phyloP scores from a whole-genome alignment of 1,284 basidiomycete genomes.

The Jaminaea rosea region DNA sequence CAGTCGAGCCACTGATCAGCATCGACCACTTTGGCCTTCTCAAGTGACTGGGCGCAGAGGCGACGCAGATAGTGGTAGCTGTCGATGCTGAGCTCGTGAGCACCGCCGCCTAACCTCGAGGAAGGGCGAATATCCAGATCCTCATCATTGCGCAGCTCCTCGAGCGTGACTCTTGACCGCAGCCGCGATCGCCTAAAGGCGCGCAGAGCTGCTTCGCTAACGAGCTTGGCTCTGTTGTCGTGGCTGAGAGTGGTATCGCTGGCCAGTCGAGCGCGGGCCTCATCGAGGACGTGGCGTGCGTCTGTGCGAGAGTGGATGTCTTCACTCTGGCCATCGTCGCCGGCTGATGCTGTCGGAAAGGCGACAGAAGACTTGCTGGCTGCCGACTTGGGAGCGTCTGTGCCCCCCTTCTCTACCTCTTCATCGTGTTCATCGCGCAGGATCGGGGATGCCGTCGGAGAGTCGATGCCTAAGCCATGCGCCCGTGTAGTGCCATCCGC shows the following conservation, averaged over 20 bases:
- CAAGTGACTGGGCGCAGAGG: conserved; percentile 38
- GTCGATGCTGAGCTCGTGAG: conserved; percentile 7
- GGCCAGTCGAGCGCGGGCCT: not conserved
- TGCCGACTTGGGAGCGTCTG: too few species aligned
- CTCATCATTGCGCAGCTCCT: not conserved
- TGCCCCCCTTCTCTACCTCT: too few species aligned
- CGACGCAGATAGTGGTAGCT: conserved; percentile 24
- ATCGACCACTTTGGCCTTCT: conserved; percentile 18
- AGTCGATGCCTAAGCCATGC: too few species aligned
- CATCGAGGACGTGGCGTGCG: not conserved
- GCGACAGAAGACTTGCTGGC: too few species aligned
- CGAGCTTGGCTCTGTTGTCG: conserved; percentile 5
- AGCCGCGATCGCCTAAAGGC: conserved; percentile 9
- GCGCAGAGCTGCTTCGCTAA: conserved; percentile 12
- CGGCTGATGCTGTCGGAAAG: too few species aligned
- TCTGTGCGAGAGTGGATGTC: too few species aligned
- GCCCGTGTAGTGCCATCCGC: too few species aligned
- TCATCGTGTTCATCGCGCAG: too few species aligned
- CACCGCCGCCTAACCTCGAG: conserved; percentile 13
- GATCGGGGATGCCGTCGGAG: too few species aligned
- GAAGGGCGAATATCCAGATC: conserved; percentile 11
- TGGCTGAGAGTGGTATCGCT: conserved; percentile 2
- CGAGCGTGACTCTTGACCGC: not conserved
- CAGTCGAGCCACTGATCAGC: conserved; percentile 33
- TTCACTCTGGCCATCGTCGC: too few species aligned